Base-by-base conservation (phyloP, 2,329 filamentous ascomycete genomes). In the Cladosporium sp. region DNA sequence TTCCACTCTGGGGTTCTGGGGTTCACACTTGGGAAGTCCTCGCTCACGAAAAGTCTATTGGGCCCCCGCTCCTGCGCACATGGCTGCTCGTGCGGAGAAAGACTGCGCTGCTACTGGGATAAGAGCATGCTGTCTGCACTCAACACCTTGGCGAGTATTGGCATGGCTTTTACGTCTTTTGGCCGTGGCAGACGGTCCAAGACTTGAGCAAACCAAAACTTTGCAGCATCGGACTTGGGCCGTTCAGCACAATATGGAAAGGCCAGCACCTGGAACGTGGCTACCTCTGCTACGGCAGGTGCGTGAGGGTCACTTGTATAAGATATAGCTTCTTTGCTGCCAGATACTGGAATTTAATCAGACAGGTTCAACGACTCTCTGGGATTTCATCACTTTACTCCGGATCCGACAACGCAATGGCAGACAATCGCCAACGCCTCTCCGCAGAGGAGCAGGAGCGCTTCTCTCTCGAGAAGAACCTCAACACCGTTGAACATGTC, bases 391-490 rank as follows among this genome's bases (percentile, higher is more conserved):
- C n/a, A 46, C 5, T 21, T 46, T 23, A 46, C 40, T 46, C 40
- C 8, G 40, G n/a, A 21, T 11, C 11, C n/a, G 40, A 46, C n/a
- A 46, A 12, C 40, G 40, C 40, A 21, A 60, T 60, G 57, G 14
- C 57, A 10, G 35, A 44, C 21, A 21, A 44, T 5, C 57, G 23
- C 14, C 23, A 46, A 23, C 23, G 35, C 57, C 33, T 26, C 18
- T 29, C 44, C 7, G 28, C 31, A 7, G 44, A 52, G 29, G 40
- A 49, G 46, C 49, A 50, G 23, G 55, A 56, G 23, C 23, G 55
- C 12, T 52, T 57, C 0, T 67, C 66, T 11, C 21, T 66, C n/a
- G 66, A 67, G 16, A 67, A 67, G 35, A n/a, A 14, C 5, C 28
- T 56, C 26, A 29, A 52, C 29, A 57, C 29, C 11, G 23, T 67